A percentile compares a stretch with the other conserved stretches of the same genome.
These are phyloP conservation scores for Pythium diclinum DNA, from an alignment of 352 stramenopile genomes.

Conservation along the genomic window DNA sequence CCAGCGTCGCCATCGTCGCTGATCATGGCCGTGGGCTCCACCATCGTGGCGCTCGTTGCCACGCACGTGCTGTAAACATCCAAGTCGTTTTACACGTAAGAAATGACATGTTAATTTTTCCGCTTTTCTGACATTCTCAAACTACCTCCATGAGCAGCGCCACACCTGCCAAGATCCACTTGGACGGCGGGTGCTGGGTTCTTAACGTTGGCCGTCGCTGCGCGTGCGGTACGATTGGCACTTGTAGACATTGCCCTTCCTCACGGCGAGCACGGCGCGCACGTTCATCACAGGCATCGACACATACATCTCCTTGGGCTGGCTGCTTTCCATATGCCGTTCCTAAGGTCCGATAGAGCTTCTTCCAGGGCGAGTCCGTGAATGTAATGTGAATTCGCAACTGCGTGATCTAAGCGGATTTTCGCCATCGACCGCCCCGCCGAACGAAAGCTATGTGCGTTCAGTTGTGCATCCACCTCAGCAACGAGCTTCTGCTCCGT, in stretches of 20 bases:
- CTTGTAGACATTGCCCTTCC: slow-evolving; percentile 59
- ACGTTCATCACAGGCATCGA: slow-evolving; percentile 91
- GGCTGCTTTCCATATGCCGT: slow-evolving; percentile 74
- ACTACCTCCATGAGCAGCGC: slow-evolving; percentile 89
- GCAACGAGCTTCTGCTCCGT: slow-evolving; percentile 78
- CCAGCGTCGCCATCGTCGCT: neutral
- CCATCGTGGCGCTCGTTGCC: slow-evolving; percentile 9
- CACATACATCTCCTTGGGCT: slow-evolving; percentile 91
- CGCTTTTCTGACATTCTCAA: slow-evolving; percentile 21
- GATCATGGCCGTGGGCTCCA: slow-evolving; percentile 1
- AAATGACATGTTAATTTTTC: neutral
- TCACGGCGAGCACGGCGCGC: slow-evolving; percentile 54
- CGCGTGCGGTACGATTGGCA: slow-evolving; percentile 91
- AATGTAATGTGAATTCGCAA: no score
- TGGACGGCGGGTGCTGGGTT: slow-evolving; percentile 84
- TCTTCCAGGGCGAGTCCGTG: slow-evolving; percentile 89
- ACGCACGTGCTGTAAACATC: slow-evolving; percentile 17
- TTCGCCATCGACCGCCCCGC: slow-evolving; percentile 88
- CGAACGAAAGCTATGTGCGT: slow-evolving; percentile 66
- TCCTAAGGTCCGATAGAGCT: slow-evolving; percentile 82
- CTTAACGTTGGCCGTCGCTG: slow-evolving; percentile 84
- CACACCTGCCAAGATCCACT: slow-evolving; percentile 90
- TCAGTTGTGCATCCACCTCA: slow-evolving; percentile 81
- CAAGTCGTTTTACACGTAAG: slow-evolving; percentile 4
- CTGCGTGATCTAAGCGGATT: no score